Conservation (phyloP, 1,284 basidiomycete species). For the Apiotrichum akiyoshidainum region DNA sequence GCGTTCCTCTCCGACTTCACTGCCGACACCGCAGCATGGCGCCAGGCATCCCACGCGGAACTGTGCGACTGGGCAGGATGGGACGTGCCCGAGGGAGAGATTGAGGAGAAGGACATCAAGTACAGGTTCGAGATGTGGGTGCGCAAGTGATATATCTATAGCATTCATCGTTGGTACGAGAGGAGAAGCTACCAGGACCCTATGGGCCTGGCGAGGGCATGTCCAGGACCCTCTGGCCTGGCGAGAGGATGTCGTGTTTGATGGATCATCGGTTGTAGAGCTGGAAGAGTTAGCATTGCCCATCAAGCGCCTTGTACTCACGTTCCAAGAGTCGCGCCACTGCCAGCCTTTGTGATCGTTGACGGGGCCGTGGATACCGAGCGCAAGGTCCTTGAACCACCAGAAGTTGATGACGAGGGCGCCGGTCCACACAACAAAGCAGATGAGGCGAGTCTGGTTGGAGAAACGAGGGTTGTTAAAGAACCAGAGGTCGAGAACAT, state of each 20-base stretch:
- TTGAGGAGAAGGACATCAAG: constrained; percentile 73
- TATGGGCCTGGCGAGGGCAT: too few relatives aligned
- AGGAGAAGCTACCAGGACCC: background rate
- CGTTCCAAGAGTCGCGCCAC: constrained; percentile 61
- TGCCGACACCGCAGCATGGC: constrained; percentile 55
- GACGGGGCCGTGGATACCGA: constrained; percentile 82
- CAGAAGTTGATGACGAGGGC: constrained; percentile 76
- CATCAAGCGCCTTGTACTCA: constrained; percentile 20
- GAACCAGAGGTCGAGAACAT: constrained; percentile 87
- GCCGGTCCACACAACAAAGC: constrained; percentile 63
- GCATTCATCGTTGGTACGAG: constrained; percentile 12
- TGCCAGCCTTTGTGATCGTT: constrained; percentile 70
- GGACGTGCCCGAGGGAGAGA: constrained; percentile 68
- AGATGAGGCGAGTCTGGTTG: constrained; percentile 64
- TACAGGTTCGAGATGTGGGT: constrained; percentile 95
- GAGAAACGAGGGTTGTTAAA: constrained; percentile 68
- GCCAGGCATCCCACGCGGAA: constrained; percentile 59
- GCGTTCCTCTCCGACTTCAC: constrained; percentile 77
- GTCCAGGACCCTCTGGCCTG: too few relatives aligned
- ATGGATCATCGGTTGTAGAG: constrained; percentile 25
- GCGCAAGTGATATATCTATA: constrained; percentile 33
- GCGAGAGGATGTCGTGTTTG: background rate
- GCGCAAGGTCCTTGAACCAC: constrained; percentile 88
- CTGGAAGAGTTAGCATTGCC: constrained; percentile 8
- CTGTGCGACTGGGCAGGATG: constrained; percentile 73